Evolutionary conservation across 2,329 filamentous ascomycete species (phyloP).

Genomic region (Talaromyces sp.): DNA sequence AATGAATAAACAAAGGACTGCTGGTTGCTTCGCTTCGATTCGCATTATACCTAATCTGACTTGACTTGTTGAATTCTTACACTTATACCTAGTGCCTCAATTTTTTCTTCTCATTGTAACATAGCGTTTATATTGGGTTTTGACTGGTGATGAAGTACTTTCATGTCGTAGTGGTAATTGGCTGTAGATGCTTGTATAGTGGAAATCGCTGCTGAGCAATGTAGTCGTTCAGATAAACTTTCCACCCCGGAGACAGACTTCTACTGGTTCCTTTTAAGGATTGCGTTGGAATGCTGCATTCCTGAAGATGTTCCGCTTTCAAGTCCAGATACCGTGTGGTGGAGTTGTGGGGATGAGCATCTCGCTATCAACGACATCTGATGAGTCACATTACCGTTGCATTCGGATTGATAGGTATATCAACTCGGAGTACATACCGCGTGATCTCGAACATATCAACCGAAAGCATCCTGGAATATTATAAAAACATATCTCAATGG

Average conservation of each 20-base stretch:
- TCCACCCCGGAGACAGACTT: background rate
- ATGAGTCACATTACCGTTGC: background rate
- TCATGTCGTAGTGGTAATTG: no score
- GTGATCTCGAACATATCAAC: background rate
- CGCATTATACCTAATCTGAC: slow-evolving; percentile 3
- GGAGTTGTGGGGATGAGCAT: background rate
- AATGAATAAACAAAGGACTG: background rate
- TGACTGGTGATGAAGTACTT: background rate
- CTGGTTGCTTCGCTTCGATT: background rate
- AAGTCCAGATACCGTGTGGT: background rate
- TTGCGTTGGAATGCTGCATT: background rate
- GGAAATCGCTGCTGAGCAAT: no score
- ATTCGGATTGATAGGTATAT: background rate
- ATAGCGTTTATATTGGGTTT: background rate
- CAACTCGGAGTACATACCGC: background rate
- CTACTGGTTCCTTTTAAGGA: background rate
- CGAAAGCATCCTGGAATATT: background rate
- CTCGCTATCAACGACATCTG: background rate
- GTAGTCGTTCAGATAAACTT: background rate
- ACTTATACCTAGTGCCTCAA: slow-evolving; percentile 1
- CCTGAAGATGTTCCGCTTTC: background rate
- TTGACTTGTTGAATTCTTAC: slow-evolving; percentile 4
- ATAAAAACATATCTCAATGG: background rate
- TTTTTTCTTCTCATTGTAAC: background rate
- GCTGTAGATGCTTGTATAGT: no score